Evolutionary conservation across 2,329 filamentous ascomycete species (phyloP), one percentile per base, ranked within the genome.

Genomic region (Colletotrichum karsti): DNA sequence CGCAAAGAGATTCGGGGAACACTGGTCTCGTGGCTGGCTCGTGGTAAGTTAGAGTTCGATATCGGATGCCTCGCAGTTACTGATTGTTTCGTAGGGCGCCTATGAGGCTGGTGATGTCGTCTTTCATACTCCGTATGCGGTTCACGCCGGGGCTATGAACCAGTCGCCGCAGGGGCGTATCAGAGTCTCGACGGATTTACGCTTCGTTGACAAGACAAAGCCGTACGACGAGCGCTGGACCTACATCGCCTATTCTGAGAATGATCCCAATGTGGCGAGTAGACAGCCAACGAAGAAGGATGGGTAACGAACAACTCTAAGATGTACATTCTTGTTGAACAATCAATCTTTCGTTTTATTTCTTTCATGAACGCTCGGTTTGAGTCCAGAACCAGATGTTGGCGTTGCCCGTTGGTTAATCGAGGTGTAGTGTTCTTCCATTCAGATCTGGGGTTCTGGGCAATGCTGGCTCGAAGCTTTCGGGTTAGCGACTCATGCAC

Each of bases 131-230:
- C 76, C 80, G 1, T 76, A 81, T 54, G 78, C 77, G 73, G 33
- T 89, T 26, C 87, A 89, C 72, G 85, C 87, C 0, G 88, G 85
- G 2, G 87, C 84, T 0, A 78, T 87, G 64, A 89, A 89, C 57
- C 79, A 84, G 54, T 85, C 88, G 39, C 79, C 81, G 0, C 76
- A 83, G 6, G 83, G 84, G 58, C 74, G 83, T 1, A 88, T 89
- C 48, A 80, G 87, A 2, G 79, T 89, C 1, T 87, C 84, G 0
- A 88, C 87, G 4, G 86, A 89, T 71, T 71, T 89, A 59, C 80
- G 87, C 1, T 88, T 88, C 72, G 86, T 87, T 7, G 80, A 88
- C 69, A 60, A 37, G 18, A 83, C 82, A 6, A 81, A 80, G 66
- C 82, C 81, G 2, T 87, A 83, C 77, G 86, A 88, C 69, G 82